Evolutionary conservation across 1,139 yeast species (phyloP).

Genomic region (Debaryomyces sp.): DNA sequence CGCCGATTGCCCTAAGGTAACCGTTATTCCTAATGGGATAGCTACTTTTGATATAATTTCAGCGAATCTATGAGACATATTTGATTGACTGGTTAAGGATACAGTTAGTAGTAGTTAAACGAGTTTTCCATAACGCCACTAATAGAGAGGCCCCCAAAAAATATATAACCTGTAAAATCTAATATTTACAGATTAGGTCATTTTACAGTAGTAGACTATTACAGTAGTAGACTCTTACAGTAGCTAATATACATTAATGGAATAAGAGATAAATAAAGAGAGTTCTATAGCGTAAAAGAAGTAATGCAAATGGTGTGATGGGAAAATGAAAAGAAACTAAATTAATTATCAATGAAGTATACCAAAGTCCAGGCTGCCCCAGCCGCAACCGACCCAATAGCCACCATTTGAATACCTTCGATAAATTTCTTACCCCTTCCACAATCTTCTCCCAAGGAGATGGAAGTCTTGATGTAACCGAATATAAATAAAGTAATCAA

Average conservation of each 20-base stretch:
- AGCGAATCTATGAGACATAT: conserved; percentile 43
- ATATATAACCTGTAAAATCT: conserved; percentile 1
- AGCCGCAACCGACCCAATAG: conserved; percentile 94
- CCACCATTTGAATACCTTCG: conserved; percentile 90
- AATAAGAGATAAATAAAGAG: neutral
- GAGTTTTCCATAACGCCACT: conserved; percentile 6
- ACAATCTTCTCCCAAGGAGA: conserved; percentile 82
- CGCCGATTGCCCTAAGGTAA: conserved; percentile 70
- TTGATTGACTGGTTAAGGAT: neutral
- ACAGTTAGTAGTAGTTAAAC: neutral
- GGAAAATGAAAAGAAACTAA: neutral
- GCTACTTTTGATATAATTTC: conserved; percentile 54
- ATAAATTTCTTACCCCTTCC: conserved; percentile 59
- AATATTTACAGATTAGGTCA: conserved; percentile 4
- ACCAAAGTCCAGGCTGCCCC: conserved; percentile 97
- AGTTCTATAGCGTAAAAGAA: conserved; percentile 1
- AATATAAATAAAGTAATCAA: conserved; percentile 80
- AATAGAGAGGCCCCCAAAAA: neutral
- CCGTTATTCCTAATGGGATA: conserved; percentile 67
- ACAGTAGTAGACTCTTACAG: neutral
- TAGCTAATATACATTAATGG: conserved; percentile 6
- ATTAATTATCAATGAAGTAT: conserved; percentile 60
- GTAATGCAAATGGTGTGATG: conserved; percentile 1
- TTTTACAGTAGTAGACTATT: no score
- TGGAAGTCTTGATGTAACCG: conserved; percentile 82